Conservation (phyloP, 2,329 filamentous ascomycete species). For the Penicillium concentricum region DNA sequence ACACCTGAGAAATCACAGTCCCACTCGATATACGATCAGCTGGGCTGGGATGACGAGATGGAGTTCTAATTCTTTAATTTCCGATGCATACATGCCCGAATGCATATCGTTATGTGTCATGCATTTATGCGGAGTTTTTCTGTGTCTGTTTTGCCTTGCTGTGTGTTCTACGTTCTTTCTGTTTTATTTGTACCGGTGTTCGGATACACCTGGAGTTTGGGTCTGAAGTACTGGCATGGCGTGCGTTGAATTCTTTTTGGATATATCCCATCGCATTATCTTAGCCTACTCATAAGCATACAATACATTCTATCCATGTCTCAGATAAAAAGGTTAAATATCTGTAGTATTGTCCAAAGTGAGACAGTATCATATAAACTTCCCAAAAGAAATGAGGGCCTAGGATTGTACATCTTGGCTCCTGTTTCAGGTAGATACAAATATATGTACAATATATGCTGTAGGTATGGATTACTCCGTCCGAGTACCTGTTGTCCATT, state of each 20-base stretch:
- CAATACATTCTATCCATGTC: not conserved
- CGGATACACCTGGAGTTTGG: not conserved
- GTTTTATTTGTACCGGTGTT: not conserved
- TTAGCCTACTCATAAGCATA: not conserved
- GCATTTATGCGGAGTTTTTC: not conserved
- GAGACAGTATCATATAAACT: no score
- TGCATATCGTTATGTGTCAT: constrained; percentile 1
- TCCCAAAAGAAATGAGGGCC: no score
- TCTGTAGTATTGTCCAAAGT: not conserved
- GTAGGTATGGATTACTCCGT: no score
- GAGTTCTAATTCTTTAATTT: constrained; percentile 14
- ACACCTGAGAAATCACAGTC: constrained; percentile 37
- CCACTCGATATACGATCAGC: constrained; percentile 43
- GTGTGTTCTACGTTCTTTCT: not conserved
- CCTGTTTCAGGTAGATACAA: no score
- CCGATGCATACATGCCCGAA: not conserved
- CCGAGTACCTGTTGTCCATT: no score
- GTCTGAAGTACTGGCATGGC: not conserved
- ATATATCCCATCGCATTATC: constrained; percentile 6
- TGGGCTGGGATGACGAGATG: constrained; percentile 46
- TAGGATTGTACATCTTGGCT: no score
- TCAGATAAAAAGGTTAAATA: not conserved
- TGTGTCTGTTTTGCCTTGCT: not conserved
- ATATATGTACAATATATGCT: no score
- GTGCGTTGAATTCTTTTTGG: not conserved